These are phyloP conservation scores for Carex kokanica DNA, from an alignment of 176 grass and related monocot genomes.

Conservation along the genomic window DNA sequence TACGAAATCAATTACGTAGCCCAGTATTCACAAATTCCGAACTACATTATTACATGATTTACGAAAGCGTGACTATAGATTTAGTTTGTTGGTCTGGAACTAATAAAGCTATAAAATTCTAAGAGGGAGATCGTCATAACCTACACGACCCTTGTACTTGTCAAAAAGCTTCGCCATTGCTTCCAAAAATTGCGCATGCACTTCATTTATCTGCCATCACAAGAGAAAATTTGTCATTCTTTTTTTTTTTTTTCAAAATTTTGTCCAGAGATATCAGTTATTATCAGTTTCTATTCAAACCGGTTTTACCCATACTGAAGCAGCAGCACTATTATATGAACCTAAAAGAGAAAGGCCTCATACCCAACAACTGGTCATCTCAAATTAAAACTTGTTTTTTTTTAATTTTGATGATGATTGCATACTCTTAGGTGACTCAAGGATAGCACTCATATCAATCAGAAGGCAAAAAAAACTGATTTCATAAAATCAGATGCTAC, in stretches of 20 bases:
- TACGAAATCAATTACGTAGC: background rate
- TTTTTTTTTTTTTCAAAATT: background rate
- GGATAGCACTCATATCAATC: background rate
- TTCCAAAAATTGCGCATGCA: slow-evolving; percentile 51
- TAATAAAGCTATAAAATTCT: slow-evolving; percentile 51
- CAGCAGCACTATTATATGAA: background rate
- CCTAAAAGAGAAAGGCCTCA: background rate
- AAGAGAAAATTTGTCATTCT: slow-evolving; percentile 3
- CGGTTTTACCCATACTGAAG: background rate
- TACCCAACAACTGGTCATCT: too few relatives aligned
- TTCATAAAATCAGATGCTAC: background rate
- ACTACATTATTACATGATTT: background rate
- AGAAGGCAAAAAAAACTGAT: background rate
- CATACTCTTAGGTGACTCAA: background rate
- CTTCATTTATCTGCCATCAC: slow-evolving; percentile 59
- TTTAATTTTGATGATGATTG: background rate
- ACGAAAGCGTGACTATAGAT: background rate
- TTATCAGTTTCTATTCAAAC: background rate
- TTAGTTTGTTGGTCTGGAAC: background rate
- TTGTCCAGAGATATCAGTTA: background rate
- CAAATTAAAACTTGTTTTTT: too few relatives aligned
- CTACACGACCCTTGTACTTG: slow-evolving; percentile 65
- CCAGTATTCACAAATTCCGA: background rate
- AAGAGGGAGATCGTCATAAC: slow-evolving; percentile 54
- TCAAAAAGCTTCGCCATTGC: slow-evolving; percentile 65